These are phyloP conservation scores for Xylaria arbuscula DNA, from an alignment of 2,329 filamentous ascomycete species.

Conservation along the genomic window DNA sequence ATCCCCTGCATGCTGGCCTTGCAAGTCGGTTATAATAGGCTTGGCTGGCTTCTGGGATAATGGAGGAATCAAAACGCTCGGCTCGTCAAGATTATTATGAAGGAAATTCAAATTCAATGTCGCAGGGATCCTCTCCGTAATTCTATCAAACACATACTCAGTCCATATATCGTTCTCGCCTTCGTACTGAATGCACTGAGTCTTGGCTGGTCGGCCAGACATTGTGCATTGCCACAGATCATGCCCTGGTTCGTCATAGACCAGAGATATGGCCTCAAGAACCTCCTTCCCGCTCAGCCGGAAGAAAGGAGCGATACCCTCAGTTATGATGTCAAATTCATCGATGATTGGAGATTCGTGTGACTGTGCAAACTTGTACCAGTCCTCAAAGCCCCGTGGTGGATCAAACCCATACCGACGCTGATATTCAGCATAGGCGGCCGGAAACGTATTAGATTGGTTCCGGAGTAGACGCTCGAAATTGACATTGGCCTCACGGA, in stretches of 20 bases:
- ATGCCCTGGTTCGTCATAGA: constrained; percentile 41
- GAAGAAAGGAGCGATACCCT: constrained; percentile 56
- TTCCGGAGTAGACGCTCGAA: constrained; percentile 50
- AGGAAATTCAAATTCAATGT: constrained; percentile 57
- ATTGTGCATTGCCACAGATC: constrained; percentile 56
- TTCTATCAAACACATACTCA: constrained; percentile 47
- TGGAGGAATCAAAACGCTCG: constrained; percentile 53
- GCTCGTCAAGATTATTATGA: constrained; percentile 62
- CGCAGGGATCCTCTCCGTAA: constrained; percentile 46
- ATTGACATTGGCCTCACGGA: constrained; percentile 42
- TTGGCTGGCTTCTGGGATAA: background rate
- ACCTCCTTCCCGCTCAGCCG: constrained; percentile 53
- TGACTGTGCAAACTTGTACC: constrained; percentile 57
- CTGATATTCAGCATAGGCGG: constrained; percentile 56
- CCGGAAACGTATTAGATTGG: constrained; percentile 54
- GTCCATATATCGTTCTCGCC: constrained; percentile 53
- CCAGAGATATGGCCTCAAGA: constrained; percentile 44
- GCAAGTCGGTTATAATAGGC: constrained; percentile 47
- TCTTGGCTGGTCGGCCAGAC: constrained; percentile 42
- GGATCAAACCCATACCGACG: constrained; percentile 57
- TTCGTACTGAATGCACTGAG: constrained; percentile 50
- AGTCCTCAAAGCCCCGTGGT: constrained; percentile 59
- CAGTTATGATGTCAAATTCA: constrained; percentile 59
- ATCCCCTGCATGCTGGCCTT: constrained; percentile 48
- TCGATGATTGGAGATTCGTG: constrained; percentile 61